Evolutionary conservation across 331 rosid species (phyloP).

Genomic region (Rhamnella rubrinervis): DNA sequence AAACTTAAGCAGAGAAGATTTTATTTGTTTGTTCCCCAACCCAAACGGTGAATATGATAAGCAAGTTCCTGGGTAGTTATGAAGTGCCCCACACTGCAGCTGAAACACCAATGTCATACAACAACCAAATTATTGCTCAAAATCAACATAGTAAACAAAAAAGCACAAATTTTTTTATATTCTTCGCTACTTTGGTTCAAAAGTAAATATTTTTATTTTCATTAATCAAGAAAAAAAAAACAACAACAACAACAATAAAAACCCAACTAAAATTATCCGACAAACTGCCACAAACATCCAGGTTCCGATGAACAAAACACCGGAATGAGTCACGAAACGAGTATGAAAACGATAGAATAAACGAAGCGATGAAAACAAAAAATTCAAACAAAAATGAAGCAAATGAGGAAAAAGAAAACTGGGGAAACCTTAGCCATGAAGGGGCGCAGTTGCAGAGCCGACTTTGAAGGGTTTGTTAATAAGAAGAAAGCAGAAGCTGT

Average conservation of each 20-base stretch:
- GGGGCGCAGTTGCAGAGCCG: constrained; percentile 39
- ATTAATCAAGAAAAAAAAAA: too few relatives aligned
- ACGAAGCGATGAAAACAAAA: neutral
- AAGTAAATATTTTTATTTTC: too few relatives aligned
- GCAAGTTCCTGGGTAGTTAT: constrained; percentile 26
- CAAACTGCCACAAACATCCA: too few relatives aligned
- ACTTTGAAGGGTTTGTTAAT: constrained; percentile 25
- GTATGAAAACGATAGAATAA: too few relatives aligned
- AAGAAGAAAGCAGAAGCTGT: constrained; percentile 37
- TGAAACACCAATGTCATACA: constrained; percentile 28
- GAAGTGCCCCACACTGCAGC: constrained; percentile 59
- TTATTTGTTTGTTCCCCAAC: constrained; percentile 26
- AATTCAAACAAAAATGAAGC: neutral
- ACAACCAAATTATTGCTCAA: constrained; percentile 13
- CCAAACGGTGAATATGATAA: constrained; percentile 28
- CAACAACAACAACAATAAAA: too few relatives aligned
- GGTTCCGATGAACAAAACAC: too few relatives aligned
- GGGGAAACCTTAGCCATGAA: constrained; percentile 49
- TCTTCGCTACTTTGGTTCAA: too few relatives aligned
- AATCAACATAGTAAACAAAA: neutral
- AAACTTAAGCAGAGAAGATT: constrained; percentile 34
- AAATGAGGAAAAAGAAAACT: neutral
- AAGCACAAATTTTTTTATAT: neutral
- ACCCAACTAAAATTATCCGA: too few relatives aligned
- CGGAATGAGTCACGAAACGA: too few relatives aligned